A percentile compares a stretch with the other conserved stretches of the same genome.
These are phyloP conservation scores for Musa acuminata DNA, from an alignment of 176 grass and related monocot genomes.

Conservation along the genomic window DNA sequence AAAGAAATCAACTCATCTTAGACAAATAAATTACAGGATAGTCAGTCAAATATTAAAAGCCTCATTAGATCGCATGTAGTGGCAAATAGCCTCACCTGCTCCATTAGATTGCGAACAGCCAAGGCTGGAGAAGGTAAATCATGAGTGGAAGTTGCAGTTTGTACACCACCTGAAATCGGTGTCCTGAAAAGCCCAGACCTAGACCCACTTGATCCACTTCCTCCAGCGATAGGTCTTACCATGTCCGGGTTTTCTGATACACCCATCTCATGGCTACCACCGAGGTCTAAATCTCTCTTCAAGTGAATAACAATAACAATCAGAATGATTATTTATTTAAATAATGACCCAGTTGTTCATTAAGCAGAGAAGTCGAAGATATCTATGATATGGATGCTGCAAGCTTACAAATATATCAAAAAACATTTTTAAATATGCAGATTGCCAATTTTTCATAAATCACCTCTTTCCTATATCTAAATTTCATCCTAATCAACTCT, in stretches of 20 bases:
- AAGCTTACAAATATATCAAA: neutral
- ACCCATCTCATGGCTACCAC: constrained; percentile 4
- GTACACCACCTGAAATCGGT: constrained; percentile 93
- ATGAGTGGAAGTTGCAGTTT: constrained; percentile 85
- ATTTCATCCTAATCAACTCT: neutral
- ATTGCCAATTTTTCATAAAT: too few relatives aligned
- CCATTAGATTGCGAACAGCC: constrained; percentile 94
- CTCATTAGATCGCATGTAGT: neutral
- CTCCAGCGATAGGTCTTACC: constrained; percentile 17
- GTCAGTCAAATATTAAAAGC: neutral
- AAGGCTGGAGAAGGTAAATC: constrained; percentile 87
- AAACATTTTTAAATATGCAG: neutral
- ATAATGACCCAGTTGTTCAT: neutral
- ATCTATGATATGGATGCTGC: neutral
- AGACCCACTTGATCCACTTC: constrained; percentile 37
- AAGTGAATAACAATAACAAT: constrained; percentile 12
- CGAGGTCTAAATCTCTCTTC: constrained; percentile 20
- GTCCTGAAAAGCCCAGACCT: constrained; percentile 92
- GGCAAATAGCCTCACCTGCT: constrained; percentile 42
- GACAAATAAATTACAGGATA: neutral
- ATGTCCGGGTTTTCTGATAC: constrained; percentile 15
- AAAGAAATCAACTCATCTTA: constrained; percentile 1
- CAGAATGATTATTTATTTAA: neutral
- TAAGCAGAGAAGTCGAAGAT: neutral
- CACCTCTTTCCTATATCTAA: too few relatives aligned